Percentiles rank a stretch among this genome's conserved stretches.
phyloP scores from a whole-genome alignment of 2,329 filamentous ascomycete genomes.

The Microcyclospora tardicrescens region DNA sequence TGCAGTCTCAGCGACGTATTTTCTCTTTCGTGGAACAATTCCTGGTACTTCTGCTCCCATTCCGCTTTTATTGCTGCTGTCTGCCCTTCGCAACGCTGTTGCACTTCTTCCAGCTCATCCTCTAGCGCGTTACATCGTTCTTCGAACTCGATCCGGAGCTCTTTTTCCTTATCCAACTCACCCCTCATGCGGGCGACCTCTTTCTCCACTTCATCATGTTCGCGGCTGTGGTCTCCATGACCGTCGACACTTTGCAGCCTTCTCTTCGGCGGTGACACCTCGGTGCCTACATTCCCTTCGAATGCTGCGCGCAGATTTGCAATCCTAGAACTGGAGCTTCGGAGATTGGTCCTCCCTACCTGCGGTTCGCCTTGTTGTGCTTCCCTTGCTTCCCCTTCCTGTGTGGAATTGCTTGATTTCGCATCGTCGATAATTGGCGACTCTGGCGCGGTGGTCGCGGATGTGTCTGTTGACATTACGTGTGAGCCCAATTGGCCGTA shows the following conservation, averaged over 20 bases:
- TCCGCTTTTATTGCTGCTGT: background rate
- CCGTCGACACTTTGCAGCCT: too few species aligned
- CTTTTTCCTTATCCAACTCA: constrained; percentile 13
- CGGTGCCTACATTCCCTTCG: constrained; percentile 8
- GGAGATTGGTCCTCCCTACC: constrained; percentile 4
- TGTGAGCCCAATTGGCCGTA: too few species aligned
- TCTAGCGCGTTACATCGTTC: constrained; percentile 5
- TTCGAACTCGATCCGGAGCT: constrained; percentile 9
- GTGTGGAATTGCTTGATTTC: background rate
- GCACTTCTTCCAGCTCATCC: constrained; percentile 4
- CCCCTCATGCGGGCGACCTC: constrained; percentile 11
- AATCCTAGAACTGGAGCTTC: constrained; percentile 16
- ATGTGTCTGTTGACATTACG: too few species aligned
- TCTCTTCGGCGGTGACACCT: too few species aligned
- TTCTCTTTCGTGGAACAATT: constrained; percentile 1
- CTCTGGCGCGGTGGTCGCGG: background rate
- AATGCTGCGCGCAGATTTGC: constrained; percentile 18
- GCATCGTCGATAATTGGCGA: background rate
- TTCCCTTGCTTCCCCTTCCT: background rate
- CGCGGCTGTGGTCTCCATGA: too few species aligned
- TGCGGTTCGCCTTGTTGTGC: background rate
- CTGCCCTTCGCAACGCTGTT: background rate
- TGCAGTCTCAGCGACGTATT: background rate
- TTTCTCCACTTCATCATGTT: constrained; percentile 1
- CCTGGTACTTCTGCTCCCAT: constrained; percentile 1